phyloP scores from a whole-genome alignment of 2,329 filamentous ascomycete genomes.

The Colletotrichum tropicicola region DNA sequence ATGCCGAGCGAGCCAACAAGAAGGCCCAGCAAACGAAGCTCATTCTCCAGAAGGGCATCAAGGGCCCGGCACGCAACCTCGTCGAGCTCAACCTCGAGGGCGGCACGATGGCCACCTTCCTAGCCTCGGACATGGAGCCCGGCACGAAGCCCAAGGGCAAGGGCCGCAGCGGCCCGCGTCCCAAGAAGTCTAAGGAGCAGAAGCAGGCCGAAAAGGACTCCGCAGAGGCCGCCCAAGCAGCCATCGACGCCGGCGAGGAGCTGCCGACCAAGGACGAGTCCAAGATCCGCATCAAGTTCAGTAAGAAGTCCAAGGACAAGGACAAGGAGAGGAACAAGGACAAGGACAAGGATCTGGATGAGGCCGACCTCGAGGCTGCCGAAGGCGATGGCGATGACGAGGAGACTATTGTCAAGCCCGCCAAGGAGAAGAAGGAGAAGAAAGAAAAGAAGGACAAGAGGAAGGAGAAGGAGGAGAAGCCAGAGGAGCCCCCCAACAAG shows the following conservation, averaged over 20 bases:
- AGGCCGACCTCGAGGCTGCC: slow-evolving; percentile 48
- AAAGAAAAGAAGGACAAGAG: slow-evolving; percentile 57
- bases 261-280: slow-evolving; percentile 68
- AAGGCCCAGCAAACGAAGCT: slow-evolving; percentile 92
- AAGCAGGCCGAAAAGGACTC: slow-evolving; percentile 84
- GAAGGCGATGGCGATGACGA: slow-evolving; percentile 46
- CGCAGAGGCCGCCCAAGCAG: slow-evolving; percentile 88
- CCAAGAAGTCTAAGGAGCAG: slow-evolving; percentile 91
- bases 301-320: slow-evolving; percentile 57
- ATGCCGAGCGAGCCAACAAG: slow-evolving; percentile 89
- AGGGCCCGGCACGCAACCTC: slow-evolving; percentile 71
- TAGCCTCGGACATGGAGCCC: slow-evolving; percentile 68
- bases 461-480: slow-evolving; percentile 53
- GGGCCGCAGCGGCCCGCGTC: slow-evolving; percentile 70
- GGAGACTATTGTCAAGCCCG: slow-evolving; percentile 44
- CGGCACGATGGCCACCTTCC: slow-evolving; percentile 86
- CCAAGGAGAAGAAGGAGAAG: slow-evolving; percentile 54
- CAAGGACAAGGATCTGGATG: slow-evolving; percentile 42
- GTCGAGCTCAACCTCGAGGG: slow-evolving; percentile 85
- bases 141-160: slow-evolving; percentile 58
- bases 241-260: slow-evolving; percentile 81
- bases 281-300: slow-evolving; percentile 71
- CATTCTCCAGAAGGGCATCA: slow-evolving; percentile 87
- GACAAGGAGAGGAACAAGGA: slow-evolving; percentile 51
- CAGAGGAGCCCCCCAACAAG: slow-evolving; percentile 60